A percentile compares a stretch with the other conserved stretches of the same genome.
These are phyloP conservation scores for Stromatinia cepivora DNA, from an alignment of 2,329 filamentous ascomycete genomes.

Conservation along the genomic window DNA sequence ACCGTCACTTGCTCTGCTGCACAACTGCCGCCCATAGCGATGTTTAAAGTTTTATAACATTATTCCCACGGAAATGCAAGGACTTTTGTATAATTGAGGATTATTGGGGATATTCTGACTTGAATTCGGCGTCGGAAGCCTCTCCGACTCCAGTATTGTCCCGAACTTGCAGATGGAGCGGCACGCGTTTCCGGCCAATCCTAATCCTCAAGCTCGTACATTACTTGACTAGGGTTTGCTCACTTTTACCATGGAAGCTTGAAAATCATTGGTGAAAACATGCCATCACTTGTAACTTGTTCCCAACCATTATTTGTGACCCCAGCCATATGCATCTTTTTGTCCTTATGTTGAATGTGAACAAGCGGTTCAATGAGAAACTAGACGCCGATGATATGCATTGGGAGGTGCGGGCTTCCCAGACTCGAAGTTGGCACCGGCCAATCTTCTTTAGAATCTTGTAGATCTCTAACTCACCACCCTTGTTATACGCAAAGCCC, in stretches of 20 bases:
- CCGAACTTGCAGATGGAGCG: conserved; percentile 14
- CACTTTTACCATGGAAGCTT: not conserved
- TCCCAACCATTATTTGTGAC: conserved; percentile 2
- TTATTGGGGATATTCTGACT: not conserved
- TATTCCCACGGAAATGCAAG: not conserved
- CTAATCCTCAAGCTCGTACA: not conserved
- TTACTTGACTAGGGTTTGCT: not conserved
- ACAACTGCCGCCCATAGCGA: not conserved
- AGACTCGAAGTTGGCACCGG: not conserved
- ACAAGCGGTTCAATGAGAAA: not conserved
- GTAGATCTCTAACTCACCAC: not conserved
- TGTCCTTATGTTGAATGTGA: not conserved
- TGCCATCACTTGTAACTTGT: not conserved
- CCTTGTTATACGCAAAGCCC: conserved; percentile 11
- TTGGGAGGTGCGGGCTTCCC: conserved; percentile 8
- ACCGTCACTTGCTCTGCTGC: not conserved
- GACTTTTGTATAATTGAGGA: not conserved
- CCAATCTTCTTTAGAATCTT: not conserved
- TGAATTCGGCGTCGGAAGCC: conserved; percentile 3
- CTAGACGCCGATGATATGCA: conserved; percentile 9
- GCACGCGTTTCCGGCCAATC: not conserved
- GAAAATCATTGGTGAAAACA: conserved; percentile 4
- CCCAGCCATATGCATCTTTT: not conserved
- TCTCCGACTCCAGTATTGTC: conserved; percentile 5
- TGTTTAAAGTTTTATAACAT: not conserved